phyloP scores from a whole-genome alignment of 768 basidiomycete species.

The Boletus sp. region DNA sequence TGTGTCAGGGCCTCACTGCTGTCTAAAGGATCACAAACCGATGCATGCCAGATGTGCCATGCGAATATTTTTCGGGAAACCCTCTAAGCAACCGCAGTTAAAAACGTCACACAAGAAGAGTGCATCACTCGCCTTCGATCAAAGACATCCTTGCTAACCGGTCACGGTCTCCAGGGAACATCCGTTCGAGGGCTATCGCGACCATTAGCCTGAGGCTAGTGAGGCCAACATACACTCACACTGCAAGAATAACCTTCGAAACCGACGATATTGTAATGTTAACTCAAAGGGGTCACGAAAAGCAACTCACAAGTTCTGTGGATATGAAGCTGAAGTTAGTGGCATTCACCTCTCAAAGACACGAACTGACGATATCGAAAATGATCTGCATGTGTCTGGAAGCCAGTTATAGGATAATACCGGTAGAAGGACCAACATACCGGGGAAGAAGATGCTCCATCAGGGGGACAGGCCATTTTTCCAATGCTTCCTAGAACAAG shows the following conservation, averaged over 20 bases:
- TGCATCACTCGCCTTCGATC: conserved; percentile 67
- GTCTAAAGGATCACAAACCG: conserved; percentile 35
- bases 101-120: neutral
- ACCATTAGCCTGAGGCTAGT: neutral
- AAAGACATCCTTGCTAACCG: conserved; percentile 83
- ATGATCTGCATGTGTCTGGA: conserved; percentile 86
- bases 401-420: neutral
- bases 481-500: conserved; percentile 63
- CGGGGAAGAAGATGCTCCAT: conserved; percentile 83
- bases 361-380: conserved; percentile 73
- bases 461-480: conserved; percentile 92
- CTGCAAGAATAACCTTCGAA: conserved; percentile 57
- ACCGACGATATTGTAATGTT: neutral
- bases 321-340: conserved; percentile 13
- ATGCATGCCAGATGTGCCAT: conserved; percentile 94
- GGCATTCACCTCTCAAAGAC: neutral
- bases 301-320: conserved; percentile 38
- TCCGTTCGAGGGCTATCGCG: conserved; percentile 71
- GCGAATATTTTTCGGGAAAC: conserved; percentile 78
- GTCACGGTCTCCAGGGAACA: conserved; percentile 86
- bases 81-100: conserved; percentile 49
- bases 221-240: conserved; percentile 37
- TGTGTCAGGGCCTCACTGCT: neutral
- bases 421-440: conserved; percentile 31
- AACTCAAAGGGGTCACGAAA: neutral